Evolutionary conservation across 345 rosid genomes (phyloP).

Genomic region (Acer negundo): DNA sequence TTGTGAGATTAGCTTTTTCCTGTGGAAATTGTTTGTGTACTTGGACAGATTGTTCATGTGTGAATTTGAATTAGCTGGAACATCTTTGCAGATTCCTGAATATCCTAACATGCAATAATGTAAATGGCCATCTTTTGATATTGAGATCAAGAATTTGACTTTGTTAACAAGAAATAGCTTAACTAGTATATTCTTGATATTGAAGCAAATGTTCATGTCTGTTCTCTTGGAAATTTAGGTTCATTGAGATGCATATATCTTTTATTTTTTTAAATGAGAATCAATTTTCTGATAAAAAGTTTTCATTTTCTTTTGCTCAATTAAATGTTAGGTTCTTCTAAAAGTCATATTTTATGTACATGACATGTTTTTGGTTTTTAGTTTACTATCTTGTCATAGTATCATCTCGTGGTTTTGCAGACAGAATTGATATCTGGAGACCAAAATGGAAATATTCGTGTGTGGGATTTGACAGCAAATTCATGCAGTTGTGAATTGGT

Average conservation of each 20-base stretch:
- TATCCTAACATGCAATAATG: not conserved
- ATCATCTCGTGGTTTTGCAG: slow-evolving; percentile 39
- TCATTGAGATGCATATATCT: not conserved
- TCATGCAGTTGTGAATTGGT: slow-evolving; percentile 97
- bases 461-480: slow-evolving; percentile 97
- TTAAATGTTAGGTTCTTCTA: no score
- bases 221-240: not conserved
- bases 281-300: not conserved
- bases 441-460: slow-evolving; percentile 94
- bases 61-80: slow-evolving; percentile 12
- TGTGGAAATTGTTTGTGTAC: not conserved
- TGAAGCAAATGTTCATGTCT: no score
- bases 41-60: not conserved
- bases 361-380: slow-evolving; percentile 2
- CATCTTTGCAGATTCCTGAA: not conserved
- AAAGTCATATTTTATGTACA: no score
- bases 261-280: not conserved
- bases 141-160: not conserved
- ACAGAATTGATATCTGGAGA: slow-evolving; percentile 95
- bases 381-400: slow-evolving; percentile 1
- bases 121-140: not conserved
- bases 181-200: not conserved
- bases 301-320: no score
- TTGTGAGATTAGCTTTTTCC: not conserved
- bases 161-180: not conserved